phyloP scores from a whole-genome alignment of 768 basidiomycete genomes.

The Termitomyces sp. region DNA sequence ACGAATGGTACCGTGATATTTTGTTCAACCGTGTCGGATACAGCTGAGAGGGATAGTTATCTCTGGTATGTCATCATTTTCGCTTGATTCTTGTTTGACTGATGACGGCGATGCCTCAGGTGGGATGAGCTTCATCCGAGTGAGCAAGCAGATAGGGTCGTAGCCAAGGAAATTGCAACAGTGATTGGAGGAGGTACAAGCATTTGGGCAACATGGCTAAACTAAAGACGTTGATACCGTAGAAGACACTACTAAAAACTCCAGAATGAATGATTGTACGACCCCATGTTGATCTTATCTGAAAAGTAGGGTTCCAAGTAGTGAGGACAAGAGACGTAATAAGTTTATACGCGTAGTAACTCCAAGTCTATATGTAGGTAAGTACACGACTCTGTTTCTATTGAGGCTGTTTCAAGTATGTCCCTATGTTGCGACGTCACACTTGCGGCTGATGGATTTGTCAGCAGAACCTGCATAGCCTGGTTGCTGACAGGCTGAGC shows the following conservation, averaged over 20 bases:
- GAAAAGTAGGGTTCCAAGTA: background rate
- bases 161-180: conserved; percentile 35
- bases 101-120: conserved; percentile 9
- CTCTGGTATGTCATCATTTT: conserved; percentile 31
- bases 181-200: conserved; percentile 31
- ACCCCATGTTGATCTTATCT: background rate
- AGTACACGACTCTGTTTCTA: background rate
- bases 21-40: conserved; percentile 20
- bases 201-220: conserved; percentile 37
- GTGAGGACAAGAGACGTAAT: too few species aligned
- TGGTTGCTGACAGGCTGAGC: background rate
- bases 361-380: background rate
- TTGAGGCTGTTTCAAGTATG: too few species aligned
- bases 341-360: background rate
- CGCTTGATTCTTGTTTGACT: background rate
- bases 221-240: conserved; percentile 8
- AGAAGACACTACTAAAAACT: background rate
- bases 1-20: conserved; percentile 9
- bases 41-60: conserved; percentile 33
- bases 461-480: background rate
- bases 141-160: conserved; percentile 29
- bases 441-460: background rate
- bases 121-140: conserved; percentile 36
- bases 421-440: background rate
- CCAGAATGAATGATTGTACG: background rate